Evolutionary conservation across 352 stramenopile genomes (phyloP).

Genomic region (Globisporangium cederbergense): DNA sequence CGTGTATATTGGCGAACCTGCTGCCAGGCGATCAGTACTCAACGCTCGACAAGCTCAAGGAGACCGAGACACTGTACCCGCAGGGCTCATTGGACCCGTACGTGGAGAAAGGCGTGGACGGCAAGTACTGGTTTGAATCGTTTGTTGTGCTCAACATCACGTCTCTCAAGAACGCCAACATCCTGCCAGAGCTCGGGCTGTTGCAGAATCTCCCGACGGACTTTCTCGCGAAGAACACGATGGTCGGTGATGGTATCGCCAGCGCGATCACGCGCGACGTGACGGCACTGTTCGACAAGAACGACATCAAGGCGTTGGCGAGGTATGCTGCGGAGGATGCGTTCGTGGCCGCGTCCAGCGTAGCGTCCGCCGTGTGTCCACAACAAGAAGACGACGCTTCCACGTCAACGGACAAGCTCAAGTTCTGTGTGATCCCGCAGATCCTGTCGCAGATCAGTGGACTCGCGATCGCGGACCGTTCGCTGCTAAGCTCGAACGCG

Average conservation of each 20-base stretch:
- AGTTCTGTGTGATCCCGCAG: constrained; percentile 7
- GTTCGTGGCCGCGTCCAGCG: constrained; percentile 4
- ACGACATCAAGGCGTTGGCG: constrained; percentile 6
- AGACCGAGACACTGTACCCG: constrained; percentile 2
- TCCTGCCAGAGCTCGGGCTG: background rate
- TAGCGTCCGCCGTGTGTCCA: background rate
- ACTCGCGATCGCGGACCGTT: constrained; percentile 1
- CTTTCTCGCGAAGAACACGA: constrained; percentile 3
- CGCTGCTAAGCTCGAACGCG: constrained; percentile 1
- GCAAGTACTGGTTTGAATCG: constrained; percentile 5
- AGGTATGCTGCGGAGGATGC: background rate
- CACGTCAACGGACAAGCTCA: background rate
- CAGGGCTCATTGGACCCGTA: background rate
- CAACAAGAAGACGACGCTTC: background rate
- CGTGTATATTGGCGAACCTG: background rate
- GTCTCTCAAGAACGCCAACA: background rate
- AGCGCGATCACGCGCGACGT: constrained; percentile 6
- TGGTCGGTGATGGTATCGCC: constrained; percentile 6
- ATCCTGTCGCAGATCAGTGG: constrained; percentile 6
- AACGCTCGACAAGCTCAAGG: background rate
- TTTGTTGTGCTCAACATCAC: constrained; percentile 4
- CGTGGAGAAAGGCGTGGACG: constrained; percentile 1
- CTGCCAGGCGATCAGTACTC: background rate
- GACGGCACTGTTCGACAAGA: background rate
- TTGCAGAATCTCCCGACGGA: background rate